phyloP scores from a whole-genome alignment of 306 rosid genomes.

The Morella rubra region DNA sequence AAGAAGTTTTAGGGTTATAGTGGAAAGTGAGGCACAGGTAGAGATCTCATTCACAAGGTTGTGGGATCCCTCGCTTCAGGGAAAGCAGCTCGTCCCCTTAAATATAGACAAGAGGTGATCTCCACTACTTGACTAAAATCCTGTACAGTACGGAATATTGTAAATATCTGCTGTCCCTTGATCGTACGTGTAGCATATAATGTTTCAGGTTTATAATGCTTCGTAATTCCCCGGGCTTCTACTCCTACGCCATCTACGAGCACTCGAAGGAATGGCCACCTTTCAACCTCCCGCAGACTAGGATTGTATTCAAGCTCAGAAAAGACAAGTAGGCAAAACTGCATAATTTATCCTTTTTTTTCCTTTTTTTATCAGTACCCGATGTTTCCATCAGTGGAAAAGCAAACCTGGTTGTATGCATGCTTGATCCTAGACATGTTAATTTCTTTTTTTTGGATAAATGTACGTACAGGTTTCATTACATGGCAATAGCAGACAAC shows the following conservation, averaged over 20 bases:
- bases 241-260: slow-evolving; percentile 78
- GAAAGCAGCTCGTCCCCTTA: slow-evolving; percentile 71
- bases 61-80: slow-evolving; percentile 90
- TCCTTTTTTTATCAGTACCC: no score
- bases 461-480: slow-evolving; percentile 56
- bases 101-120: slow-evolving; percentile 88
- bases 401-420: no score
- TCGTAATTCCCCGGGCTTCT: slow-evolving; percentile 80
- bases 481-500: slow-evolving; percentile 71
- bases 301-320: slow-evolving; percentile 82
- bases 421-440: no score
- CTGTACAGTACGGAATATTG: no score
- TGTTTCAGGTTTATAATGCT: slow-evolving; percentile 74
- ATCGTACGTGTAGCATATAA: neutral
- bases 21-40: slow-evolving; percentile 75
- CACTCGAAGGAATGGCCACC: slow-evolving; percentile 82
- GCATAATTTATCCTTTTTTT: no score
- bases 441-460: no score
- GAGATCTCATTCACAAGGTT: slow-evolving; percentile 77
- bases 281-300: slow-evolving; percentile 69
- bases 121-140: no score
- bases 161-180: no score
- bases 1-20: slow-evolving; percentile 61
- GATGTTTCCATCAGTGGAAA: no score
- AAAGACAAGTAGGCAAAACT: slow-evolving; percentile 59